Evolutionary conservation across 2,329 filamentous ascomycete genomes (phyloP), one percentile per base, ranked within the genome.

Genomic region (Juglanconis oblonga): DNA sequence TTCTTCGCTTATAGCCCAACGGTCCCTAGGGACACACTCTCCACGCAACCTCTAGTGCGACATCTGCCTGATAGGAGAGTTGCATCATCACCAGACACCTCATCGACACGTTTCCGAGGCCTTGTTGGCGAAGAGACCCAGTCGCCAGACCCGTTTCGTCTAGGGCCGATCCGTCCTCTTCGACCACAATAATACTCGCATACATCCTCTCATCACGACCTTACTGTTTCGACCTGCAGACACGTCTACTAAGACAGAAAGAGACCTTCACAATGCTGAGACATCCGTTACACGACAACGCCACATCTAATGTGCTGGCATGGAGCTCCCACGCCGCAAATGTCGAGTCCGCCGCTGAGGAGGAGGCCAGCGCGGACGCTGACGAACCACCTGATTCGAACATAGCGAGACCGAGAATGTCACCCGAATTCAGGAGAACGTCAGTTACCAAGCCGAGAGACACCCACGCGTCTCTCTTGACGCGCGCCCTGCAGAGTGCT

Each of bases 311-410:
- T 66, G 72, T 80, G 61, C 69, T 81, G 68, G 75, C 74, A 57
- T 80, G 78, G 76, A 75, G 74, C 49, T 70, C 77, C 42, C 76
- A 79, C 57, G 71, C 75, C 52, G 72, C 75, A 62, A 77, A 76
- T 52, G 72, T 77, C 68, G 74, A 77, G 65, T 70, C 74, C 40
- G 73, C 74, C 31, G 69, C 74, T 17, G 79, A 82, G 64, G 83
- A 85, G 61, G 92, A 97, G 59, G 73, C 87, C 66, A 77, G 81
- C 61, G 84, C 89, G 65, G 94, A 97, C 69, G 82, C 87, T 54
- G 94, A 98, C 74, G 94, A 98, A 74, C 93, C 93, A 53, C 92
- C 93, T 68, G 93, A 97, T 76, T 69, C 73, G 61, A 67, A 64
- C 60, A 66, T 70, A 62, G 65, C 56, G 66, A 63, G 48, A 61